Evolutionary conservation across 129 eudicot species (phyloP), one percentile per base, ranked within the genome.

Genomic region (Lactuca saligna): DNA sequence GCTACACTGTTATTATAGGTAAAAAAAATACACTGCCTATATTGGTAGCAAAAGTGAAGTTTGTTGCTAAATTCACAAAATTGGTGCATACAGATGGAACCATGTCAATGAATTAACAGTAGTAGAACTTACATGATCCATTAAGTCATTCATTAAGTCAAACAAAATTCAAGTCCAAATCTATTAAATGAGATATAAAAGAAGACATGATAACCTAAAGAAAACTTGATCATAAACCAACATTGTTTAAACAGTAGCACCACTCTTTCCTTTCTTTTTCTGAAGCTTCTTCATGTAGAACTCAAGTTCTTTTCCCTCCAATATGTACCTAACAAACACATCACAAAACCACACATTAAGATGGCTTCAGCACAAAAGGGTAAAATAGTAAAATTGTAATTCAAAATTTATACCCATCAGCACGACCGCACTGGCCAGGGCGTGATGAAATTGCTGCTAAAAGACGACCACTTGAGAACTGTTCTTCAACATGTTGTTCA

Each of bases 281-380:
- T 90, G 97, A 57, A 90, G 73, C 61, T 90, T 90, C 89, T 87
- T 90, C 97, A 80, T 76, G 84, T 90, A 90, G 61, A 90, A 90
- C 69, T 90, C 95, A 17, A 90, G 75, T 82, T 87, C 97, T 77
- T 90, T 90, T 37, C 97, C 97, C 79, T 90, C 97, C 88, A 90
- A 75, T 64, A 89, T 90, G 72, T 90, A 87, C 15, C 93, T 89
- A 82, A 37, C 56, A 35, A 82, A 37, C 56, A 35, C 13, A 39
- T 38, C 29, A 12, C 54, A 63, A 35, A 35, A 39, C 4, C 65
- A 69, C 34, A 55, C 7, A 51, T 15, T 15, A 4, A 4, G 46
- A 29, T 20, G 10, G 14, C 32, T 14, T 58, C 58, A 58, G n/a
- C 4, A 20, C n/a, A 20, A 7, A 3, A 58, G 15, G 17, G 31